Evolutionary conservation across 2,329 filamentous ascomycete genomes (phyloP).

Genomic region (Plectosphaerella sp.): DNA sequence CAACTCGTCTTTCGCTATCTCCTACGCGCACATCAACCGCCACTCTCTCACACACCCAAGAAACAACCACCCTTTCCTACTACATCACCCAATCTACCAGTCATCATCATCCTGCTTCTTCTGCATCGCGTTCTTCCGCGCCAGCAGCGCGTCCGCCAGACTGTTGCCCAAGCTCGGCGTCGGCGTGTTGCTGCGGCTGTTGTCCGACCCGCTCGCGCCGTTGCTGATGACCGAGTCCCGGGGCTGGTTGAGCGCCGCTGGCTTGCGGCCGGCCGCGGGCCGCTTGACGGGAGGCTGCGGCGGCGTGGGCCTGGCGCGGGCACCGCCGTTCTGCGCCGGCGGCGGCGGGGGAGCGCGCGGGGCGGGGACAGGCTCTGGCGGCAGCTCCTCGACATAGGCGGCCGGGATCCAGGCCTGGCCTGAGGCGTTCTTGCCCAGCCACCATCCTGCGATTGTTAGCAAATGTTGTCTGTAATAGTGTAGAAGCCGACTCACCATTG

Average conservation of each 20-base stretch:
- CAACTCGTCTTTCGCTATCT: constrained; percentile 1
- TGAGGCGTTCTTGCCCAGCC: constrained; percentile 71
- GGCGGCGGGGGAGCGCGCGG: constrained; percentile 64
- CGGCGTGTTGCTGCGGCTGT: constrained; percentile 67
- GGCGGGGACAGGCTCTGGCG: constrained; percentile 57
- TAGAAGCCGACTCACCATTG: constrained; percentile 64
- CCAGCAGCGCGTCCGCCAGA: constrained; percentile 72
- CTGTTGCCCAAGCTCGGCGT: constrained; percentile 69
- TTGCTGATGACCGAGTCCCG: constrained; percentile 69
- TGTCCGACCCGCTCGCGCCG: constrained; percentile 48
- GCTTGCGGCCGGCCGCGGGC: constrained; percentile 68
- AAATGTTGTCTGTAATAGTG: background rate
- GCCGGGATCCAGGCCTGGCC: constrained; percentile 93
- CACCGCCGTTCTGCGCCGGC: constrained; percentile 40
- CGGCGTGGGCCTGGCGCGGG: constrained; percentile 62
- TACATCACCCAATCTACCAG: constrained; percentile 42
- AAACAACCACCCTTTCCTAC: too few species aligned
- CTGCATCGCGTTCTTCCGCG: constrained; percentile 73
- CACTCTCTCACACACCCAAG: background rate
- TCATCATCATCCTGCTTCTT: constrained; percentile 65
- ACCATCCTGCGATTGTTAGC: constrained; percentile 70
- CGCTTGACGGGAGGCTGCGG: constrained; percentile 78
- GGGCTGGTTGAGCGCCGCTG: constrained; percentile 56
- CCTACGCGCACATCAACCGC: constrained; percentile 3
- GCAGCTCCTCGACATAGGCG: constrained; percentile 86